A percentile compares a stretch with the other conserved stretches of the same genome.
Evolutionary conservation across 2,329 filamentous ascomycete species (phyloP).

Genomic region (Diplocarpon mali): DNA sequence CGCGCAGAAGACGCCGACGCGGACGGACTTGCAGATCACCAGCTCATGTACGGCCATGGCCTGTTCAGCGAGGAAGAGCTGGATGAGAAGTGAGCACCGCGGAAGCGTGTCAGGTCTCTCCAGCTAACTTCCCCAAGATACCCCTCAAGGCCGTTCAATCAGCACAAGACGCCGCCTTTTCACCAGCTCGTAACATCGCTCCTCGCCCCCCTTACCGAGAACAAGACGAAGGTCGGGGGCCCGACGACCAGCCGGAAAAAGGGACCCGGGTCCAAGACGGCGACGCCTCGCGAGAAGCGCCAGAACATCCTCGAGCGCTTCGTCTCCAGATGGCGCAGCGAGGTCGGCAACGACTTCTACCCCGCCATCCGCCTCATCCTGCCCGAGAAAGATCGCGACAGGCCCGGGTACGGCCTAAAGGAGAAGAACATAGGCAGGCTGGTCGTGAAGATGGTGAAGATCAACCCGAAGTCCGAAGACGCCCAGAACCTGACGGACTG

Average conservation of each 20-base stretch:
- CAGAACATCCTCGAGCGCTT: constrained; percentile 76
- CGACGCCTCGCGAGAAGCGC: constrained; percentile 66
- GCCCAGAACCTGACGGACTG: constrained; percentile 77
- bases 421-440: constrained; percentile 84
- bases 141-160: constrained; percentile 72
- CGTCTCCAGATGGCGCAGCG: constrained; percentile 73
- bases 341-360: constrained; percentile 88
- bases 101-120: neutral
- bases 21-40: constrained; percentile 31
- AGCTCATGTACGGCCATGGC: constrained; percentile 37
- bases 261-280: constrained; percentile 43
- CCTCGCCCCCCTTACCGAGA: constrained; percentile 63
- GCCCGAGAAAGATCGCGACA: constrained; percentile 84
- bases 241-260: constrained; percentile 46
- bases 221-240: constrained; percentile 53
- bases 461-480: constrained; percentile 83
- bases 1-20: constrained; percentile 11
- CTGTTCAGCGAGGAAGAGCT: constrained; percentile 24
- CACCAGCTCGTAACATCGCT: constrained; percentile 65
- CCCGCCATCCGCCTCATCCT: constrained; percentile 85
- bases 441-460: constrained; percentile 85
- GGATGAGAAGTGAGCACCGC: constrained; percentile 16
- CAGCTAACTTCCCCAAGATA: constrained; percentile 41
- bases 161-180: constrained; percentile 69
- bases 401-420: constrained; percentile 88